Evolutionary conservation across 352 stramenopile genomes (phyloP), one percentile per base, ranked within the genome.

Genomic region (Pythium phragmiticola): DNA sequence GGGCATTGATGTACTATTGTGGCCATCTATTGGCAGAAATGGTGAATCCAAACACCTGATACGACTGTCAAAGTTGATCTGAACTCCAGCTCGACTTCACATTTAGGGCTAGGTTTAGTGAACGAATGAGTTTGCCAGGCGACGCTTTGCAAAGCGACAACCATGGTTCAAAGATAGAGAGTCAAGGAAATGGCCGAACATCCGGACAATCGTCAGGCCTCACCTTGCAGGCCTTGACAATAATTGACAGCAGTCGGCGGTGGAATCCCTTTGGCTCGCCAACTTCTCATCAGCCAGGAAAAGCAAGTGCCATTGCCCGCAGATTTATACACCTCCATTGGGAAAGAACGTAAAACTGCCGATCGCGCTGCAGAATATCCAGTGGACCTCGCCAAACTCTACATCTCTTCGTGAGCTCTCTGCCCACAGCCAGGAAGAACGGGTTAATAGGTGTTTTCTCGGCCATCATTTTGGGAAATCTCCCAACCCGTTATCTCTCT

Each of bases 171-270:
- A 59, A 36, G 37, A 30, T 30, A 30, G 26, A 30, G 26, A 59
- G 36, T 59, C 52, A 59, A 59, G 36, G 26, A 39, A 39, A 39
- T 11, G 52, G 36, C 9, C 23, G 36, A 49, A 48, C 52, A 59
- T 59, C 52, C 21, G 52, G 52, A 59, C 52, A 37, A 59, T 49
- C 52, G 52, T 17, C 36, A 59, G 49, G 48, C 48, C 16, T 30
- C 16, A 50, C 45, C 26, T 33, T 8, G 19, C 46, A 30, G 46
- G 19, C n/a, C 8, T 28, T 17, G 7, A 50, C 17, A 11, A 23
- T 28, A 50, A 4, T 14, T 26, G 43, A 49, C 17, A 26, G 43
- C 43, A 49, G 19, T 26, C 26, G 26, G 14, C 17, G 1, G 5
- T 49, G 16, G 43, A 49, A 46, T 30, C 26, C 26, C 1, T 30